Evolutionary conservation across 2,329 filamentous ascomycete species (phyloP), one percentile per base, ranked within the genome.

Genomic region (Berkeleyomyces basicola): DNA sequence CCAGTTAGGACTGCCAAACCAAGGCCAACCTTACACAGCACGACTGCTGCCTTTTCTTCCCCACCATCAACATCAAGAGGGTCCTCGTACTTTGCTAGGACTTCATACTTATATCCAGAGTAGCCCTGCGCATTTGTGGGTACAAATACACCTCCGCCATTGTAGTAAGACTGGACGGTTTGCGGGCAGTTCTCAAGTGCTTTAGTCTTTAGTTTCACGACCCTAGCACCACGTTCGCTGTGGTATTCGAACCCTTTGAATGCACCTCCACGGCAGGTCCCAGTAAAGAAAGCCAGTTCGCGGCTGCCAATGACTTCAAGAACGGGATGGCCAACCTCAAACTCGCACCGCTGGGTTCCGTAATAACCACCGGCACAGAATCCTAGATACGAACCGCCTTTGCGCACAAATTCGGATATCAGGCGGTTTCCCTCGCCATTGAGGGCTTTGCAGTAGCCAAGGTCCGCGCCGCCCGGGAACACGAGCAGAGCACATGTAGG

Each of bases 311-410:
- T 76, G 2, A 99, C 92, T 70, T 95, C 89, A 75, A 97, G 80
- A 70, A 65, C 59, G 40, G 67, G 68, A 61, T 93, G 84, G 2
- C 90, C 90, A 10, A 93, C 85, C 74, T 97, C 92, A 67, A 97
- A 99, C 72, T 99, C 93, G 70, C 92, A 96, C 66, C 79, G 80
- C 46, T 79, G 77, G 67, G 80, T 84, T 31, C 87, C 93, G 69
- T 96, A 99, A 74, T 99, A 99, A 9, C 87, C 93, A 4, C 93
- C 93, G 1, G 93, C 93, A 71, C 93, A 99, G 68, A 99, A 85
- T 0, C 93, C 93, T 1, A 99, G 79, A 70, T 93, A 99, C 0
- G 82, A 78, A 14, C 93, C 93, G 37, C 93, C 93, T 39, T 82
- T 80, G 64, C 90, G 87, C 59, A 99, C 89, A 70, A 87, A 99